A percentile compares a stretch with the other conserved stretches of the same genome.
Conservation (phyloP, 176 grass and related monocot species). For the Oryza meridionalis region DNA sequence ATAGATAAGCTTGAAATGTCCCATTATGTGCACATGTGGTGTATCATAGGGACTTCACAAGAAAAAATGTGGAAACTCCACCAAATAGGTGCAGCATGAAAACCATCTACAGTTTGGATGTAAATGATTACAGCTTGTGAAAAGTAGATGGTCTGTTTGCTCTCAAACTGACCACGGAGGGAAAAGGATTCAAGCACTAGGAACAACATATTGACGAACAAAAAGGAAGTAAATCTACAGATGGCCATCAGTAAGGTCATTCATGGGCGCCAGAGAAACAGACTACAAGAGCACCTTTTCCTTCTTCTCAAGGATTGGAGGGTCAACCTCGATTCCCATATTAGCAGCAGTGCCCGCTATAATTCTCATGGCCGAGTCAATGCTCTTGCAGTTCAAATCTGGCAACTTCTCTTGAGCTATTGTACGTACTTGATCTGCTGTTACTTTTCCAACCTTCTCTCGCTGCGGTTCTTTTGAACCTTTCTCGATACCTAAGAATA, state of each 20-base stretch:
- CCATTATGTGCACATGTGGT: background rate
- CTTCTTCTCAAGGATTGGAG: slow-evolving; percentile 77
- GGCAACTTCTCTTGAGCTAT: slow-evolving; percentile 91
- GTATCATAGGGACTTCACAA: background rate
- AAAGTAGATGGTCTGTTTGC: background rate
- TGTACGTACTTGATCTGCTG: slow-evolving; percentile 67
- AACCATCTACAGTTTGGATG: background rate
- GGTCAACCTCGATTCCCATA: slow-evolving; percentile 89
- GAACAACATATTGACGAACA: background rate
- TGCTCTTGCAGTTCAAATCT: slow-evolving; percentile 86
- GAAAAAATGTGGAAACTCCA: background rate
- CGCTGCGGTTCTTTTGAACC: slow-evolving; percentile 74
- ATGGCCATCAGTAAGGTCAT: slow-evolving; percentile 11
- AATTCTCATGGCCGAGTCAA: slow-evolving; percentile 91
- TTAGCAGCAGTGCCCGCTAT: slow-evolving; percentile 90
- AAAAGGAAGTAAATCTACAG: slow-evolving; percentile 56
- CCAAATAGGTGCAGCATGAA: background rate
- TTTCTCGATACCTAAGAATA: slow-evolving; percentile 69
- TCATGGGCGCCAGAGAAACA: slow-evolving; percentile 9
- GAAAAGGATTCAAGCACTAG: background rate
- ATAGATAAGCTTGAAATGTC: background rate
- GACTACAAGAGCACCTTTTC: slow-evolving; percentile 64
- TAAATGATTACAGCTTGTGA: slow-evolving; percentile 12
- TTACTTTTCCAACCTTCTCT: slow-evolving; percentile 87
- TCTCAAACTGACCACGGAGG: background rate